A percentile compares a stretch with the other conserved stretches of the same genome.
Conservation (phyloP, 2,329 filamentous ascomycete species). For the Pseudogymnoascus verrucosus region DNA sequence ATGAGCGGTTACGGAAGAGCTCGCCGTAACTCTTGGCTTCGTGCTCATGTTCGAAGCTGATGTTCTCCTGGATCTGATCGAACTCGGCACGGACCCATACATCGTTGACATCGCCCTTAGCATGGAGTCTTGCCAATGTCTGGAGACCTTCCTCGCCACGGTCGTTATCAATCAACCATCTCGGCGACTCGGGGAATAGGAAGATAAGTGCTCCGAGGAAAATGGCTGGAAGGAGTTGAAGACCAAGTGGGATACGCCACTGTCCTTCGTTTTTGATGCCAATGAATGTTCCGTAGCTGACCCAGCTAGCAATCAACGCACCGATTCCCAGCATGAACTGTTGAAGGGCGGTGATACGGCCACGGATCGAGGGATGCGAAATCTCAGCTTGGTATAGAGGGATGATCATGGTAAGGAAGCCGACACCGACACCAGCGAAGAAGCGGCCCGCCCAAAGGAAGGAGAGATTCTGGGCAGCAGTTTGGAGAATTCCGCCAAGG, state of each 20-base stretch:
- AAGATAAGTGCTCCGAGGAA: slow-evolving; percentile 49
- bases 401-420: slow-evolving; percentile 36
- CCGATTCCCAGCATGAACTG: slow-evolving; percentile 80
- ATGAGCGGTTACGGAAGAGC: slow-evolving; percentile 50
- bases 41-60: slow-evolving; percentile 52
- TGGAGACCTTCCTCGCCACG: slow-evolving; percentile 46
- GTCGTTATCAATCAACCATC: slow-evolving; percentile 58
- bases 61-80: slow-evolving; percentile 55
- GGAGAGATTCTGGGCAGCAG: slow-evolving; percentile 48
- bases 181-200: slow-evolving; percentile 50
- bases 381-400: slow-evolving; percentile 72
- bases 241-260: slow-evolving; percentile 33
- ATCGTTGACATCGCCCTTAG: slow-evolving; percentile 50
- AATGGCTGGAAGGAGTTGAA: slow-evolving; percentile 53
- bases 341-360: slow-evolving; percentile 64
- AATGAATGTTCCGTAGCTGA: slow-evolving; percentile 51
- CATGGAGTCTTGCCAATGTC: slow-evolving; percentile 52
- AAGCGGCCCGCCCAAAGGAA: slow-evolving; percentile 65
- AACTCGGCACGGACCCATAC: slow-evolving; percentile 56
- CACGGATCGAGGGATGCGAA: slow-evolving; percentile 69
- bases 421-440: slow-evolving; percentile 57
- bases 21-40: slow-evolving; percentile 56
- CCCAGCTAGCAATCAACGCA: slow-evolving; percentile 63
- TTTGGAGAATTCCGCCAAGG: slow-evolving; percentile 66
- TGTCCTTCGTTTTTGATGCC: slow-evolving; percentile 1